Conservation (phyloP, 2,329 filamentous ascomycete species). For the Aureobasidium subglaciale region DNA sequence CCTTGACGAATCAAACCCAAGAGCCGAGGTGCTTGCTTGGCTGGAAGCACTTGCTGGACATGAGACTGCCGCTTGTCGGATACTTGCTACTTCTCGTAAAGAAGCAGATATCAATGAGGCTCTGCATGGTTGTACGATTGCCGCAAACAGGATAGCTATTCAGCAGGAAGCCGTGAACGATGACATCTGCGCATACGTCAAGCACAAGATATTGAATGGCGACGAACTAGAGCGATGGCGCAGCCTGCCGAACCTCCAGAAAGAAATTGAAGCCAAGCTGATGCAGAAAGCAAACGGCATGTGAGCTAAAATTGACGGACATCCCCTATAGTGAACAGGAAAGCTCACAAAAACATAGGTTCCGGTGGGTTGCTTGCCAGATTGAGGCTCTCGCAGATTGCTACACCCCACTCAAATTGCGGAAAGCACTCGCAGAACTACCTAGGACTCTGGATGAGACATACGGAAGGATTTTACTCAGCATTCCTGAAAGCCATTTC, state of each 20-base stretch:
- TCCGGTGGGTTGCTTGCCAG: slow-evolving; percentile 4
- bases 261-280: neutral
- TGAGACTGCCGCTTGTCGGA: rapidly evolving
- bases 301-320: neutral
- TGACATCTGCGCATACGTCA: slow-evolving; percentile 4
- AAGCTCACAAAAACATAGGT: neutral
- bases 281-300: neutral
- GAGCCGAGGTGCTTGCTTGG: neutral
- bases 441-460: neutral
- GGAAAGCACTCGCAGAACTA: neutral
- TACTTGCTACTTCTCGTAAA: neutral
- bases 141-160: neutral
- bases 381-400: neutral
- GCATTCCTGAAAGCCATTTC: too few species aligned
- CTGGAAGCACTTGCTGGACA: neutral
- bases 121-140: neutral
- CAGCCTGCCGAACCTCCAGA: neutral
- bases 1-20: neutral
- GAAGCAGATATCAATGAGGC: neutral
- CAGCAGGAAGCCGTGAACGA: neutral
- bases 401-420: neutral
- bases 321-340: too few species aligned
- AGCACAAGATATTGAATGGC: neutral
- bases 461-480: too few species aligned
- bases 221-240: neutral